Evolutionary conservation across 1,284 basidiomycete genomes (phyloP).

Genomic region (Gomphus bonarii): DNA sequence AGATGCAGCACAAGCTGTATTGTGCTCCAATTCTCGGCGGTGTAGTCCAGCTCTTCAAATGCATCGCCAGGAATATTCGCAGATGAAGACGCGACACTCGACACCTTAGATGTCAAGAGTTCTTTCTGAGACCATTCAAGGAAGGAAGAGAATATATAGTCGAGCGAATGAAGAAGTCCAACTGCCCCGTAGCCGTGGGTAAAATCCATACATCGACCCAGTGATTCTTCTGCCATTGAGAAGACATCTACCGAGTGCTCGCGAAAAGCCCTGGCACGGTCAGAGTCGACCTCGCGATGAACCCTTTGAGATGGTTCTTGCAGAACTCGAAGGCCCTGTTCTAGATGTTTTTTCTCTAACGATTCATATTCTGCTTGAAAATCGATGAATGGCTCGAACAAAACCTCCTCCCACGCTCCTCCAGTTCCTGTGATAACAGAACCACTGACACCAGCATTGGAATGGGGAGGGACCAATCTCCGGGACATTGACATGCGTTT

Average conservation of each 20-base stretch:
- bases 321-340: conserved; percentile 36
- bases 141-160: conserved; percentile 59
- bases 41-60: conserved; percentile 75
- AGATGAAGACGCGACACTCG: background rate
- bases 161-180: conserved; percentile 65
- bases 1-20: conserved; percentile 81
- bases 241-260: conserved; percentile 69
- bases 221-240: conserved; percentile 67
- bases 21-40: conserved; percentile 74
- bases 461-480: conserved; percentile 25
- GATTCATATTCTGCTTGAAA: conserved; percentile 75
- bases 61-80: conserved; percentile 36
- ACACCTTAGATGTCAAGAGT: conserved; percentile 31
- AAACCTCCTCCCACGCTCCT: conserved; percentile 76
- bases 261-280: conserved; percentile 51
- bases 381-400: conserved; percentile 89
- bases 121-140: conserved; percentile 52
- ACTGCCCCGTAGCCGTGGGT: conserved; percentile 80
- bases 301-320: conserved; percentile 16
- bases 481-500: conserved; percentile 67
- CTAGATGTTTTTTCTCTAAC: conserved; percentile 63
- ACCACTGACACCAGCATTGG: conserved; percentile 27
- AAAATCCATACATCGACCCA: conserved; percentile 64
- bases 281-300: conserved; percentile 25
- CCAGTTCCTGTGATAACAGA: conserved; percentile 23